Conservation (phyloP, 257 asterid species). For the Solanum sejunctum region DNA sequence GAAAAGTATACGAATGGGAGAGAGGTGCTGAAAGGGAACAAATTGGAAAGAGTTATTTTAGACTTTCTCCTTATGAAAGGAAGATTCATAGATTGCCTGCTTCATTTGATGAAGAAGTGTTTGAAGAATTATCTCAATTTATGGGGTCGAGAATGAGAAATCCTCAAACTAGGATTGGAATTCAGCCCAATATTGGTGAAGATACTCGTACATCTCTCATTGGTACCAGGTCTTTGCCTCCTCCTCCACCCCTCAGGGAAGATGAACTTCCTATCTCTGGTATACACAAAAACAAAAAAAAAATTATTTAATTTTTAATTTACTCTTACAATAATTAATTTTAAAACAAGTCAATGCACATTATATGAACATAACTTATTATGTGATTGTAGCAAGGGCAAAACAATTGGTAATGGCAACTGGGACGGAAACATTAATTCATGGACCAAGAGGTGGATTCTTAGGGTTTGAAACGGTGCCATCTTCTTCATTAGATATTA, state of each 20-base stretch:
- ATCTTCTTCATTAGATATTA: background rate
- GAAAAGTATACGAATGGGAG: constrained; percentile 43
- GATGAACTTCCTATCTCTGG: constrained; percentile 17
- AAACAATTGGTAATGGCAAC: constrained; percentile 15
- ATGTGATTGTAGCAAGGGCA: constrained; percentile 7
- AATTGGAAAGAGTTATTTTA: constrained; percentile 31
- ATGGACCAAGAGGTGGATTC: constrained; percentile 15
- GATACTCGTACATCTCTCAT: constrained; percentile 1
- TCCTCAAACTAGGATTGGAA: constrained; percentile 1
- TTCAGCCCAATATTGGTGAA: background rate
- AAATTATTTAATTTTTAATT: background rate
- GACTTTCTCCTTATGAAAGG: constrained; percentile 36
- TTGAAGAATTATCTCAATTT: constrained; percentile 35
- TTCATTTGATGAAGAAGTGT: constrained; percentile 42
- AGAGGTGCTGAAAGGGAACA: constrained; percentile 35
- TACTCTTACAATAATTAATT: background rate
- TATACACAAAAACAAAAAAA: background rate
- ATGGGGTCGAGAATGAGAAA: constrained; percentile 34
- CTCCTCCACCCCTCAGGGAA: constrained; percentile 13
- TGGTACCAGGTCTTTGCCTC: constrained; percentile 10
- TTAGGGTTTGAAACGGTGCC: constrained; percentile 18
- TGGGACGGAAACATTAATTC: constrained; percentile 12
- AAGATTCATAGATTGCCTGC: constrained; percentile 39
- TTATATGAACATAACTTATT: background rate
- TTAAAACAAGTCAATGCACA: background rate